phyloP scores from a whole-genome alignment of 108 stramenopile genomes.

The Skeletonema grethae region DNA sequence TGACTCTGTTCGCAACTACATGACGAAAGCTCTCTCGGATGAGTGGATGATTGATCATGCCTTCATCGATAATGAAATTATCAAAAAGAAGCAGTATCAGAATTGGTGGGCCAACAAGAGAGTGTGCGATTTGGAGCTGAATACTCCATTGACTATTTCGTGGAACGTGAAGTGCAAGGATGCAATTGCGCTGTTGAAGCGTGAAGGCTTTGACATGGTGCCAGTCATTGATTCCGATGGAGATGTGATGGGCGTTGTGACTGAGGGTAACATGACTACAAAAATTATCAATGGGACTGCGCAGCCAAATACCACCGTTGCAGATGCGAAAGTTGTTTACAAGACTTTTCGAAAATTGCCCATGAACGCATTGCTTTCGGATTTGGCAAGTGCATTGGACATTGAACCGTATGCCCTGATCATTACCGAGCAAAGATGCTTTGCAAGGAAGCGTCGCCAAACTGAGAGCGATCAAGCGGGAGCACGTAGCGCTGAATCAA shows the following conservation, averaged over 20 bases:
- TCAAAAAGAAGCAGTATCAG: slow-evolving; percentile 59
- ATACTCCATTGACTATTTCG: slow-evolving; percentile 89
- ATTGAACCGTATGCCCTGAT: slow-evolving; percentile 91
- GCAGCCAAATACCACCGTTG: slow-evolving; percentile 67
- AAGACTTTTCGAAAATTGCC: slow-evolving; percentile 83
- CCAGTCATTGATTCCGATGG: slow-evolving; percentile 84
- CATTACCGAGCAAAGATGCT: slow-evolving; percentile 83
- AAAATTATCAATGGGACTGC: slow-evolving; percentile 70
- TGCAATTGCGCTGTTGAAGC: slow-evolving; percentile 82
- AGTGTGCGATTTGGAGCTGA: slow-evolving; percentile 80
- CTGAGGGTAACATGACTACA: slow-evolving; percentile 86
- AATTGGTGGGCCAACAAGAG: slow-evolving; percentile 77
- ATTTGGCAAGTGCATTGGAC: slow-evolving; percentile 87
- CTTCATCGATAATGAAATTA: slow-evolving; percentile 79
- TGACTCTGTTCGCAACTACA: slow-evolving; percentile 94
- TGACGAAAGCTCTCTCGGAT: slow-evolving; percentile 92
- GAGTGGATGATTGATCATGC: slow-evolving; percentile 94
- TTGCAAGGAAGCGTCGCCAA: slow-evolving; percentile 54
- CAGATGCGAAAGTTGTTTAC: slow-evolving; percentile 87
- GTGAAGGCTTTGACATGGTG: slow-evolving; percentile 94
- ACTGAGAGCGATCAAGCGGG: slow-evolving; percentile 23
- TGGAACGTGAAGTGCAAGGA: slow-evolving; percentile 82
- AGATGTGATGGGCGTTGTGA: slow-evolving; percentile 90
- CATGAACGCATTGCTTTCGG: slow-evolving; percentile 72
- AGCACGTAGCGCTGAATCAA: slow-evolving; percentile 34